A percentile compares a stretch with the other conserved stretches of the same genome.
phyloP scores from a whole-genome alignment of 1,284 basidiomycete genomes.

The Fomes fomentarius region DNA sequence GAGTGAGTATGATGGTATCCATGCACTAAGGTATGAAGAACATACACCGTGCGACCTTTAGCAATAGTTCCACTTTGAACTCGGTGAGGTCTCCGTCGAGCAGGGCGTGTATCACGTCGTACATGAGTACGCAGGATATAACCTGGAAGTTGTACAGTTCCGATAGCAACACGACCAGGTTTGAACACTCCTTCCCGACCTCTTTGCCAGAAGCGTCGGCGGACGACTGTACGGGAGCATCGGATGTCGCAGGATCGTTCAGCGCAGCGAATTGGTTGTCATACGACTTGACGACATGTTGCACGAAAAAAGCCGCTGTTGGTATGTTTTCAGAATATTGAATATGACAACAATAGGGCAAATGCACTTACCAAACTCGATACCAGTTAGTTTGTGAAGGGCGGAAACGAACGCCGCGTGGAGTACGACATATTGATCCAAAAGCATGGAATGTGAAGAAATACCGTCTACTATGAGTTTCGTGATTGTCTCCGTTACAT shows the following conservation, averaged over 20 bases:
- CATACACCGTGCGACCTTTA: slow-evolving; percentile 87
- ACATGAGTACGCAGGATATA: slow-evolving; percentile 85
- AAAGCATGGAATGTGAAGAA: slow-evolving; percentile 78
- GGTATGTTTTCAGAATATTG: slow-evolving; percentile 9
- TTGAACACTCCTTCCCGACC: slow-evolving; percentile 85
- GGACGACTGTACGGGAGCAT: too few relatives aligned
- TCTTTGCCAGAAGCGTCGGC: slow-evolving; percentile 23
- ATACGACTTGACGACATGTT: slow-evolving; percentile 68
- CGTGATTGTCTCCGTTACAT: slow-evolving; percentile 85
- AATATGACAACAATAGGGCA: too few relatives aligned
- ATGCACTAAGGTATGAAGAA: slow-evolving; percentile 14
- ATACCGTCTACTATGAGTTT: slow-evolving; percentile 83
- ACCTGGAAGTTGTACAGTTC: slow-evolving; percentile 97
- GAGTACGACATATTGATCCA: slow-evolving; percentile 92
- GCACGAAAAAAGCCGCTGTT: slow-evolving; percentile 79
- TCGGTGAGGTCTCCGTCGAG: slow-evolving; percentile 73
- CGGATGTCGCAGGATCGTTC: slow-evolving; percentile 18
- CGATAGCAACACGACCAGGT: slow-evolving; percentile 86
- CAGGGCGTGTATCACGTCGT: slow-evolving; percentile 86
- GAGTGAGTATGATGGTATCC: neutral
- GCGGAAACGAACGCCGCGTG: slow-evolving; percentile 89
- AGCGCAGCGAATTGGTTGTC: slow-evolving; percentile 54
- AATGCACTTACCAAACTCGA: slow-evolving; percentile 80
- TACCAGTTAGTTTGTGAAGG: slow-evolving; percentile 83
- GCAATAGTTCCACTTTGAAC: slow-evolving; percentile 83